Conservation (phyloP, 805 yeast species). For the Saccharomyces mikatae region DNA sequence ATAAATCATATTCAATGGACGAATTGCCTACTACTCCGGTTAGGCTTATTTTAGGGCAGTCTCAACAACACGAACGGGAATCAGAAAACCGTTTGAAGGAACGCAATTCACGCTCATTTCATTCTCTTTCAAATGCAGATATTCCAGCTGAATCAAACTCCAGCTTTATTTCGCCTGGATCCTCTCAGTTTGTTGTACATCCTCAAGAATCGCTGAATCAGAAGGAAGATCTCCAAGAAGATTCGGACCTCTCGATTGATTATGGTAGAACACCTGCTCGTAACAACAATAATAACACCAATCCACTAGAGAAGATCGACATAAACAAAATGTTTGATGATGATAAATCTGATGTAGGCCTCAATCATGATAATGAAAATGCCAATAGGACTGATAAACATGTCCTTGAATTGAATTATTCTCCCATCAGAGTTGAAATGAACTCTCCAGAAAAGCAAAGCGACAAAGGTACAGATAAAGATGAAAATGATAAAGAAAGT, state of each 20-base stretch:
- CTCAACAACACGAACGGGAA: neutral
- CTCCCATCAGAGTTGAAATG: slow-evolving; percentile 18
- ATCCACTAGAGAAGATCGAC: neutral
- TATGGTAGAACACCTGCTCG: neutral
- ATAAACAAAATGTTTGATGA: neutral
- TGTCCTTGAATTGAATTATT: slow-evolving; percentile 11
- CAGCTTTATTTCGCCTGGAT: neutral
- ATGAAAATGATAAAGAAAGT: slow-evolving; percentile 3
- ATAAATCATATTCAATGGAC: neutral
- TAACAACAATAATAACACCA: neutral
- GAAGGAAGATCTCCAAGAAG: neutral
- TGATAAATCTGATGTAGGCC: neutral
- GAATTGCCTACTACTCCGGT: neutral
- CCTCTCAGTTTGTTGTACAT: neutral
- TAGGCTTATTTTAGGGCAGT: neutral
- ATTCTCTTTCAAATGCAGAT: neutral
- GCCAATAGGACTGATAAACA: neutral
- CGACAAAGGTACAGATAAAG: neutral
- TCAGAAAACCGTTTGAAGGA: neutral
- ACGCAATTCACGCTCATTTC: neutral
- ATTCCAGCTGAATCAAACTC: neutral
- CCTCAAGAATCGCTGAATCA: neutral
- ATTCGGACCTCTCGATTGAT: neutral
- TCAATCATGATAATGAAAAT: neutral
- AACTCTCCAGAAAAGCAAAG: slow-evolving; percentile 13